Evolutionary conservation across 805 yeast genomes (phyloP).

Genomic region (Zygosaccharomyces rouxii): DNA sequence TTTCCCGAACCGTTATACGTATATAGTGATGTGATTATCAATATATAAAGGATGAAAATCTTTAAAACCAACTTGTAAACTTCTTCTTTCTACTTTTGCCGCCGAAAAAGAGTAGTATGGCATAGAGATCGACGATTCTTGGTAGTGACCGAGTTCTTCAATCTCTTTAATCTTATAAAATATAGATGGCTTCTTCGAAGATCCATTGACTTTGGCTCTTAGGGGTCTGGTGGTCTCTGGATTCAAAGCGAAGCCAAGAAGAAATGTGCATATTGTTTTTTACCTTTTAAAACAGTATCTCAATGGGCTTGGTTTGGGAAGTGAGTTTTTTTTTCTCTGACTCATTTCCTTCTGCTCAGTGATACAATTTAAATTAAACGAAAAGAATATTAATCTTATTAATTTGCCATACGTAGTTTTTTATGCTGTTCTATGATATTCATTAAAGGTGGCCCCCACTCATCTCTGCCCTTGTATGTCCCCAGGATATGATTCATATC

Average conservation of each 20-base stretch:
- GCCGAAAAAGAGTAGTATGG: neutral
- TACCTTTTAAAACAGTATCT: constrained; percentile 22
- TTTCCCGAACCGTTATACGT: neutral
- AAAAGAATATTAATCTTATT: neutral
- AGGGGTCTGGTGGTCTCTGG: constrained; percentile 36
- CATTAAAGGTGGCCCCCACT: constrained; percentile 65
- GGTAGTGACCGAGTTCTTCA: neutral
- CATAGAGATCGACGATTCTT: neutral
- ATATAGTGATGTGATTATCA: neutral
- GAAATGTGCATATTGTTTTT: constrained; percentile 11
- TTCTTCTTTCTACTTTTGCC: no score
- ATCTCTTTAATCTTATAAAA: neutral
- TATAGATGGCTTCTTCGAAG: constrained; percentile 44
- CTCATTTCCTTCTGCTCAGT: constrained; percentile 23
- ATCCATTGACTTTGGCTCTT: constrained; percentile 35
- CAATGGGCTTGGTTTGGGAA: constrained; percentile 21
- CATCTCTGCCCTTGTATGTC: constrained; percentile 56
- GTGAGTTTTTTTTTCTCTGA: constrained; percentile 1
- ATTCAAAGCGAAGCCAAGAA: constrained; percentile 45
- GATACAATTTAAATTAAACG: constrained; percentile 19
- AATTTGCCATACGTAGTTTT: constrained; percentile 1
- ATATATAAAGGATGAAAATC: constrained; percentile 1
- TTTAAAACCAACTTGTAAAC: neutral
- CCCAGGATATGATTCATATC: constrained; percentile 58
- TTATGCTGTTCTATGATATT: constrained; percentile 12